Evolutionary conservation across 225 moss, liverwort and hornwort genomes (phyloP).

Genomic region (Sphagnum tenellum): DNA sequence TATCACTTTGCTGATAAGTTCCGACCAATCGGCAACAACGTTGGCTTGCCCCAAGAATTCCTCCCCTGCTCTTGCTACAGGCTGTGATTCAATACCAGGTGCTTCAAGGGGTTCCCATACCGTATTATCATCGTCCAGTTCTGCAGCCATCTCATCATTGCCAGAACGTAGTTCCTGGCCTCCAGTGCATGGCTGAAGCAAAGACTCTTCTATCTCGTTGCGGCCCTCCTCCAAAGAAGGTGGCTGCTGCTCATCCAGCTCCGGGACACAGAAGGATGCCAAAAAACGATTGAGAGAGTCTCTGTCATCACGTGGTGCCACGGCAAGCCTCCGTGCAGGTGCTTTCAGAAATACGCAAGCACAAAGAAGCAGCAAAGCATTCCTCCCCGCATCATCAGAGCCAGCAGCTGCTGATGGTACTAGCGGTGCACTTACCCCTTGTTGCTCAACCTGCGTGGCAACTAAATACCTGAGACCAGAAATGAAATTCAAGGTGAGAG

Average conservation of each 20-base stretch:
- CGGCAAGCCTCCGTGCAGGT: constrained; percentile 55
- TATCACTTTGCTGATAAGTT: constrained; percentile 44
- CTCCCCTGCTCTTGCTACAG: constrained; percentile 21
- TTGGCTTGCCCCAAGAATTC: constrained; percentile 11
- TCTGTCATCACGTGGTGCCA: constrained; percentile 58
- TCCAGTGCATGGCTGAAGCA: constrained; percentile 1
- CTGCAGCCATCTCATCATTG: constrained; percentile 45
- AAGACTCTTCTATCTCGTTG: constrained; percentile 3
- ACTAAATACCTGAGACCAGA: constrained; percentile 54
- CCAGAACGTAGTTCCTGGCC: constrained; percentile 10
- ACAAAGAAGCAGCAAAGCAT: constrained; percentile 4
- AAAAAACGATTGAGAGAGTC: constrained; percentile 49
- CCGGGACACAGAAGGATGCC: constrained; percentile 30
- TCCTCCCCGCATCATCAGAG: not conserved
- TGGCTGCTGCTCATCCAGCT: constrained; percentile 17
- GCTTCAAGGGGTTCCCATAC: constrained; percentile 83
- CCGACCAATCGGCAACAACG: constrained; percentile 35
- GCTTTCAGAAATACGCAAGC: constrained; percentile 68
- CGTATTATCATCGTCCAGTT: constrained; percentile 68
- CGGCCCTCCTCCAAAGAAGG: constrained; percentile 10
- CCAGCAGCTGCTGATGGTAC: constrained; percentile 2
- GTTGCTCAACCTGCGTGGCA: not conserved
- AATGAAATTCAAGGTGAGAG: constrained; percentile 60
- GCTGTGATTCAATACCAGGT: constrained; percentile 9
- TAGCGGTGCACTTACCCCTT: not conserved